Base-by-base conservation (phyloP, 2,329 filamentous ascomycete genomes). In the Trichoderma koningiopsis region DNA sequence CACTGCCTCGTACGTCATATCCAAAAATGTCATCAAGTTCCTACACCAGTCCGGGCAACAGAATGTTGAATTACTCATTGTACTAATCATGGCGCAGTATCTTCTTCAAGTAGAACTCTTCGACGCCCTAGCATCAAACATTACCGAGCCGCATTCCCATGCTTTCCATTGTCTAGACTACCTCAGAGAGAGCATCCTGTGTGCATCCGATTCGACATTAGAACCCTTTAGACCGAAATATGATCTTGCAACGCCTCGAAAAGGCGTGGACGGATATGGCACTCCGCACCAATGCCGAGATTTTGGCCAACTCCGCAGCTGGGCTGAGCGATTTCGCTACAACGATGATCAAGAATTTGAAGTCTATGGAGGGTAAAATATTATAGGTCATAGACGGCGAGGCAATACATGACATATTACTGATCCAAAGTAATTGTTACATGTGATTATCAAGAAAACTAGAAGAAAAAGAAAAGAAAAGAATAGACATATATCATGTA, bases 251-350 rank as follows among this genome's bases (percentile, higher is more conserved):
- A 33, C 64, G 2, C 56, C 29, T 16, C 52, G 55, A 31, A 68
- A 68, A 22, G 64, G 64, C 4, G 64, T 68, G 11, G 64, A 68
- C 11, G 64, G 56, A 40, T 68, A 68, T 19, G 56, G 64, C 1
- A 68, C 64, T 60, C 64, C 56, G 4, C 55, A 68, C 4, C 55
- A 68, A 31, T 68, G 64, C 35, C 64, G 56, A 29, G 64, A 68
- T 13, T 68, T 68, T 40, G 40, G 64, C 14, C 27, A 59, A 4
- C 6, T 68, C 8, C 43, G 40, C 11, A 68, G 35, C 56, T 68
- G 64, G 64, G 64, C 64, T 22, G 64, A 68, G 16, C 55, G 43
- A 31, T 68, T 68, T 40, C 22, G 64, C 22, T 68, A 68, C 8
- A 68, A 60, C n/a, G 64, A 68, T 5, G 55, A 68, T 33, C 63